Evolutionary conservation across 2,329 filamentous ascomycete species (phyloP), one percentile per base, ranked within the genome.

Genomic region (Aaosphaeria pasadenensis): DNA sequence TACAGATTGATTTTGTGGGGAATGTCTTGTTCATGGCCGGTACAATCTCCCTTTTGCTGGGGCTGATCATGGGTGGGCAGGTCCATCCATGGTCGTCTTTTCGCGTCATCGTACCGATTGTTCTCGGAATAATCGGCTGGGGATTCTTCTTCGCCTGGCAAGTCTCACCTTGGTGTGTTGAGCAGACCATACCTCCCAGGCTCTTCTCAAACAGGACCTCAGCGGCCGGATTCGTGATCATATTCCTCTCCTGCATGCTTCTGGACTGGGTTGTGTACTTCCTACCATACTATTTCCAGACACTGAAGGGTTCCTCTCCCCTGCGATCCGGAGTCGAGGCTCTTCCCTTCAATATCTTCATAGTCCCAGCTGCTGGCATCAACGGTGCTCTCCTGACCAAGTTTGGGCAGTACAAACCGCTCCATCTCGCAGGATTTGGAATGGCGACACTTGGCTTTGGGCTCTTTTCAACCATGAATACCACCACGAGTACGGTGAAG

Each of bases 61-160:
- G 72, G 6, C 54, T 78, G 0, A 69, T 71, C 4, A 73, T 64
- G 48, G 76, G 70, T 30, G 76, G 75, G 4, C 60, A 67, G 3
- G 45, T 59, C 2, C 60, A 73, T 49, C 51, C 69, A 0, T 79
- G 77, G 77, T 61, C 57, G 0, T 66, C 67, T 11, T 68, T 52
- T 46, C 62, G 61, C 1, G 62, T 75, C 4, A 54, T 80, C 5
- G 53, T 69, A 0, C 75, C 77, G 1, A 56, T 80, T 2, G 50
- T 78, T 3, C 50, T 77, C 1, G 76, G 76, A 1, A 30, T 70
- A 1, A 31, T 64, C 1, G 74, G 74, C 29, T 53, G 77, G 7
- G 46, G 62, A 0, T 48, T 55, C 1, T 70, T 74, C 31, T 47
- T 66, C 17, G 4, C 66, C 0, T 74, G 70, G 54, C 70, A 76